Evolutionary conservation across 2,329 filamentous ascomycete species (phyloP), one percentile per base, ranked within the genome.

Genomic region (Claviceps quebecensis): DNA sequence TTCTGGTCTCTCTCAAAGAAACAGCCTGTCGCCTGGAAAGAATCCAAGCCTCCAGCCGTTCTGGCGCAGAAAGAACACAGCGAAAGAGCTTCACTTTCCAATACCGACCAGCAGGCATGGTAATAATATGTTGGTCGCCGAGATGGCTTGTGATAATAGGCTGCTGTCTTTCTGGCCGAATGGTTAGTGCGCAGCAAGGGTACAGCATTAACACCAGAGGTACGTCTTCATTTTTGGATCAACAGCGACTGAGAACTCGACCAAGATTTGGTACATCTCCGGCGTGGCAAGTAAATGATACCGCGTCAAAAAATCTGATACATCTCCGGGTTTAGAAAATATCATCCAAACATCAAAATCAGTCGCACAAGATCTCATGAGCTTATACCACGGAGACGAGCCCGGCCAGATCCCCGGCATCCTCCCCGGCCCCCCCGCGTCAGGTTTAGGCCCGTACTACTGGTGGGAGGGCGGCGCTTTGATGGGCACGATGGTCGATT

Each of bases 401-500:
- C 59, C 63, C 0, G 68, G 67, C 13, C 56, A 63, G 50, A 63
- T 62, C 2, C 67, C 67, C 1, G 67, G 68, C 6, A 67, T 69
- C 46, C 59, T 70, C 4, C 68, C 68, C 13, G 66, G 67, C 1
- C 67, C 67, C n/a, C 67, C 67, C 1, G 60, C 65, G 1, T 55
- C 39, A 2, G 45, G 45, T 23, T 26, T 46, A 2, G 67, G 66
- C 3, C 59, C 60, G n/a, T 76, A 75, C 56, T 80, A 52, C 51
- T 83, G 79, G 80, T 84, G 80, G 80, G 77, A 83, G 63, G 75
- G 72, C 13, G 74, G 76, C 50, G 73, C 75, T 43, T 69, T 84
- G 67, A 81, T 80, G 68, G 74, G 77, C 57, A 74, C 75, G 1
- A 61, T 81, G 54, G 73, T 83, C 51, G 77, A 82, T 61, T 83